A percentile compares a stretch with the other conserved stretches of the same genome.
These are phyloP conservation scores for Agrostemma githago DNA, from an alignment of 148 eudicot genomes.

Conservation along the genomic window DNA sequence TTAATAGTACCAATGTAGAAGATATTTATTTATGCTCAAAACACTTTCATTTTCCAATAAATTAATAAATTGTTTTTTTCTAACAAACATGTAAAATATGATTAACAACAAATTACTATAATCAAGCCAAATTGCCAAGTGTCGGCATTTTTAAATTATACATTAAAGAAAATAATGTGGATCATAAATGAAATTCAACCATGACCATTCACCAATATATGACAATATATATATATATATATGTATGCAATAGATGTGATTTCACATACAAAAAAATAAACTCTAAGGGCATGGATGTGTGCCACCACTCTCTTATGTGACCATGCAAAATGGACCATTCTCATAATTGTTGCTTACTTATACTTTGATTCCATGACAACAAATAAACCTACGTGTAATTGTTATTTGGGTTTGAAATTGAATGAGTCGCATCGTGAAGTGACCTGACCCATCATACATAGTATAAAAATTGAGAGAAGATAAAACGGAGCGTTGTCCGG, in stretches of 20 bases:
- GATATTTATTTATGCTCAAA: too few species aligned
- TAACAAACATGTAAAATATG: too few species aligned
- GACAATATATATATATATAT: background rate
- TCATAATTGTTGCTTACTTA: conserved; percentile 11
- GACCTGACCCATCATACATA: too few species aligned
- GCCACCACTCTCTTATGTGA: background rate
- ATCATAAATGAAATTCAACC: conserved; percentile 3
- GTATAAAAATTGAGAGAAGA: too few species aligned
- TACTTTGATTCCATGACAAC: background rate
- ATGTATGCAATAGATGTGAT: conserved; percentile 10
- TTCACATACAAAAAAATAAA: background rate
- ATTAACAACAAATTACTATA: too few species aligned
- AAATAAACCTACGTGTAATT: background rate
- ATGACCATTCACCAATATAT: conserved; percentile 3
- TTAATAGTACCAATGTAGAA: too few species aligned
- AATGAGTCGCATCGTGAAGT: too few species aligned
- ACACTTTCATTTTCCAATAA: too few species aligned
- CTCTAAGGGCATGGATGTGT: background rate
- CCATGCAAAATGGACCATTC: background rate
- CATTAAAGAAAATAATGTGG: background rate
- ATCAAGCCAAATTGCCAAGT: background rate
- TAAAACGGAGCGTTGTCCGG: too few species aligned
- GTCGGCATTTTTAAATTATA: background rate
- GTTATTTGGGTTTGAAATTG: too few species aligned
- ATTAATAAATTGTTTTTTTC: too few species aligned